Evolutionary conservation across 2,329 filamentous ascomycete genomes (phyloP).

Genomic region (Xylariaceae sp.): DNA sequence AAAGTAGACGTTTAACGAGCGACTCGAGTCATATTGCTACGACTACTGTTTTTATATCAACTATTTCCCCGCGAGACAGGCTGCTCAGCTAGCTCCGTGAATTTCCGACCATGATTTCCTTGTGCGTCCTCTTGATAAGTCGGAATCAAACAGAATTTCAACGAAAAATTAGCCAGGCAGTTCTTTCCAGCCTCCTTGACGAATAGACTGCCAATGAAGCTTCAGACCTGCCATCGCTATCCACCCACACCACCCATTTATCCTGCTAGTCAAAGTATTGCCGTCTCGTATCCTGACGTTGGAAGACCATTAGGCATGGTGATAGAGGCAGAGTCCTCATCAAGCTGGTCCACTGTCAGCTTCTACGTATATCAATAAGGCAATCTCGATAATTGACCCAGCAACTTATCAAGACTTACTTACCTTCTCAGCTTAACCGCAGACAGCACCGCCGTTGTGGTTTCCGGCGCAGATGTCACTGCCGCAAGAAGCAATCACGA

Average conservation of each 20-base stretch:
- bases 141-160: not conserved
- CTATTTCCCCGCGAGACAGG: not conserved
- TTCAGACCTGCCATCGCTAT: not conserved
- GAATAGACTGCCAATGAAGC: not conserved
- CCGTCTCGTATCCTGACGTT: not conserved
- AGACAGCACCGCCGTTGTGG: conserved; percentile 30
- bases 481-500: conserved; percentile 28
- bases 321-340: not conserved
- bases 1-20: not conserved
- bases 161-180: not conserved
- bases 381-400: too few relatives aligned
- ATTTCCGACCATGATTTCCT: not conserved
- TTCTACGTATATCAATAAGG: too few relatives aligned
- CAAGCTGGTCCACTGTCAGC: not conserved
- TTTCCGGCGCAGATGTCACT: conserved; percentile 27
- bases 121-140: not conserved
- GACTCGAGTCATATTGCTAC: not conserved
- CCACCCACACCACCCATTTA: not conserved
- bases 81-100: not conserved
- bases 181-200: not conserved
- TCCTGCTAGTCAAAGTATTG: not conserved
- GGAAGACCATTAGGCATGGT: not conserved
- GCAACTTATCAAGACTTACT: too few relatives aligned
- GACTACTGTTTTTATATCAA: not conserved
- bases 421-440: conserved; percentile 11